A percentile compares a stretch with the other conserved stretches of the same genome.
Evolutionary conservation across 1,284 basidiomycete species (phyloP).

Genomic region (Coriolopsis trogii): DNA sequence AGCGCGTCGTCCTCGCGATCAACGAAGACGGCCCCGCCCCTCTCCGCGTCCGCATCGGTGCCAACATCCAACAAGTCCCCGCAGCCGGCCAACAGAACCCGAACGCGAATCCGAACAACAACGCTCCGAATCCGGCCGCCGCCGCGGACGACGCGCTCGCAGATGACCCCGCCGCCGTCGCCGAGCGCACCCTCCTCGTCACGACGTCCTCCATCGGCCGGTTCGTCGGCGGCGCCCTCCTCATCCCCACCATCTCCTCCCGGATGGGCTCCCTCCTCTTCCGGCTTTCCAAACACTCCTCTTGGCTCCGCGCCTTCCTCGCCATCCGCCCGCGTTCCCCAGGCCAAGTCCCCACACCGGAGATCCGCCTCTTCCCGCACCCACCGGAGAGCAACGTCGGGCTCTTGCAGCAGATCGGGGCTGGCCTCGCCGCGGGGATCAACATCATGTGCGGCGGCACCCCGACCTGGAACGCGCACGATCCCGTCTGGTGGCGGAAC

Average conservation of each 20-base stretch:
- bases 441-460: conserved; percentile 57
- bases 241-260: conserved; percentile 65
- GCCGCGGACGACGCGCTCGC: conserved; percentile 27
- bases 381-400: conserved; percentile 11
- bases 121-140: too few relatives aligned
- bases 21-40: conserved; percentile 47
- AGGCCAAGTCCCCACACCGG: neutral
- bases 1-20: conserved; percentile 37
- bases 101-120: conserved; percentile 8
- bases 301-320: conserved; percentile 54
- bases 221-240: conserved; percentile 63
- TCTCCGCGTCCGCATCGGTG: conserved; percentile 49
- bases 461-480: conserved; percentile 60
- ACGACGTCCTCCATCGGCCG: conserved; percentile 63
- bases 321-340: conserved; percentile 46
- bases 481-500: conserved; percentile 84
- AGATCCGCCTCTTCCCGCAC: conserved; percentile 15
- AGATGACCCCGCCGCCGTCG: conserved; percentile 42
- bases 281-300: conserved; percentile 51
- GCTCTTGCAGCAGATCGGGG: conserved; percentile 22
- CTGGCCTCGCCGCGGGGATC: conserved; percentile 42
- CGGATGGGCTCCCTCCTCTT: conserved; percentile 65
- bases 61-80: conserved; percentile 18
- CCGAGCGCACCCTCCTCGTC: conserved; percentile 58
- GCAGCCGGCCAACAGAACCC: conserved; percentile 2